phyloP scores from a whole-genome alignment of 2,329 filamentous ascomycete genomes.

The Gaeumannomyces sp. region DNA sequence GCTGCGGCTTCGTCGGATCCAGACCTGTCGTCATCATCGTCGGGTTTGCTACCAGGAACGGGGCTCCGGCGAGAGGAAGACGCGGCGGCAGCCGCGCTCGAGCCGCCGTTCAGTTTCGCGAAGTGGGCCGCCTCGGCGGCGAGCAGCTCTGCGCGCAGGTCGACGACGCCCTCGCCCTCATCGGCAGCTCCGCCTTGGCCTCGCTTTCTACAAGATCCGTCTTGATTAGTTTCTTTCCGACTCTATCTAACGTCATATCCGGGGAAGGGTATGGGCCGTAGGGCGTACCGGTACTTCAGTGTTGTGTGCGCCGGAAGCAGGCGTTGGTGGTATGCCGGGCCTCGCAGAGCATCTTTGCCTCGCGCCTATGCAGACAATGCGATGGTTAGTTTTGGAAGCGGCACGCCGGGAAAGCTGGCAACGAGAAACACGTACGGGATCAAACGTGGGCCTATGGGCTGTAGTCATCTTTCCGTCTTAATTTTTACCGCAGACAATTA shows the following conservation, averaged over 20 bases:
- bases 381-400: constrained; percentile 19
- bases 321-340: constrained; percentile 92
- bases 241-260: neutral
- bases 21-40: constrained; percentile 32
- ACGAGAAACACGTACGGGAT: constrained; percentile 60
- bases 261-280: neutral
- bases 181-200: constrained; percentile 85
- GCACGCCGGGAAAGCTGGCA: neutral
- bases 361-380: constrained; percentile 55
- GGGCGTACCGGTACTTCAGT: constrained; percentile 70
- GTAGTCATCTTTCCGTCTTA: constrained; percentile 49
- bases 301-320: constrained; percentile 89
- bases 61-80: constrained; percentile 50
- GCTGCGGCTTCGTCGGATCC: constrained; percentile 54
- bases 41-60: constrained; percentile 36
- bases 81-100: constrained; percentile 39
- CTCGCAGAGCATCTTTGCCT: constrained; percentile 90
- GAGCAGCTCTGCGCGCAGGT: constrained; percentile 84
- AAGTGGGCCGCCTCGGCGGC: constrained; percentile 83
- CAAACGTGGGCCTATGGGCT: constrained; percentile 85
- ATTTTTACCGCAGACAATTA: neutral
- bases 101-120: constrained; percentile 70
- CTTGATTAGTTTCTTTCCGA: constrained; percentile 16
- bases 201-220: constrained; percentile 49
- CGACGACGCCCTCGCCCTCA: constrained; percentile 44